These are phyloP conservation scores for Parasitella parasitica DNA, from an alignment of 371 early-diverging fungal genomes.

Conservation along the genomic window DNA sequence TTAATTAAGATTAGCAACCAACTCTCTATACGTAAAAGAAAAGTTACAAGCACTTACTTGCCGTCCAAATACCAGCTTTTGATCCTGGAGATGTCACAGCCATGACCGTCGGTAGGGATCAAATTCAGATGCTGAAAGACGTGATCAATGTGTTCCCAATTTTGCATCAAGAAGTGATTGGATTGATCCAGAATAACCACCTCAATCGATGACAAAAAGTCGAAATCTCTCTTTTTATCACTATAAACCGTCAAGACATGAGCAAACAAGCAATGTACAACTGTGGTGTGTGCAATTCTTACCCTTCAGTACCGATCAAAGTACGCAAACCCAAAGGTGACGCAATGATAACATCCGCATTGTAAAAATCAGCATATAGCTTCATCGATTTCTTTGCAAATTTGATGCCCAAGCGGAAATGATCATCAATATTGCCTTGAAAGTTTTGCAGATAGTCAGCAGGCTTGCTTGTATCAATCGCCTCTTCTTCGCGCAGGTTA, in stretches of 20 bases:
- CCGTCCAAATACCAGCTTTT: slow-evolving; percentile 86
- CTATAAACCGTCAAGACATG: slow-evolving; percentile 28
- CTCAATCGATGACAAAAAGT: slow-evolving; percentile 93
- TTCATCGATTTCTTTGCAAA: slow-evolving; percentile 84
- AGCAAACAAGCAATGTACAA: not conserved
- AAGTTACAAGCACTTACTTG: slow-evolving; percentile 30
- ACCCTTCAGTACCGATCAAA: slow-evolving; percentile 80
- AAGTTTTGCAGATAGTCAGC: slow-evolving; percentile 84
- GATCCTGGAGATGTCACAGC: slow-evolving; percentile 93
- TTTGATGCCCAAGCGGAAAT: slow-evolving; percentile 92
- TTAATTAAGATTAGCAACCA: not conserved
- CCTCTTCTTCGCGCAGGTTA: slow-evolving; percentile 54
- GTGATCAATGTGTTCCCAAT: slow-evolving; percentile 95
- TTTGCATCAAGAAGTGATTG: slow-evolving; percentile 92
- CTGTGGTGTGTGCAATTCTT: not conserved
- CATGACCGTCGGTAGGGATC: slow-evolving; percentile 85
- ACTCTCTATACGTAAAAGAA: not conserved
- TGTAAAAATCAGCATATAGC: slow-evolving; percentile 85
- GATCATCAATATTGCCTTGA: slow-evolving; percentile 94
- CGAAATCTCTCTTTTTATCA: slow-evolving; percentile 85
- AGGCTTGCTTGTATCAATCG: slow-evolving; percentile 68
- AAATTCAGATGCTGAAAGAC: slow-evolving; percentile 81
- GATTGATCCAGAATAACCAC: slow-evolving; percentile 85
- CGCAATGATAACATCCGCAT: slow-evolving; percentile 89
- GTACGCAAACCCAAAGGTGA: slow-evolving; percentile 92